These are phyloP conservation scores for Lactarius akahatsu DNA, from an alignment of 768 basidiomycete species.

Conservation along the genomic window DNA sequence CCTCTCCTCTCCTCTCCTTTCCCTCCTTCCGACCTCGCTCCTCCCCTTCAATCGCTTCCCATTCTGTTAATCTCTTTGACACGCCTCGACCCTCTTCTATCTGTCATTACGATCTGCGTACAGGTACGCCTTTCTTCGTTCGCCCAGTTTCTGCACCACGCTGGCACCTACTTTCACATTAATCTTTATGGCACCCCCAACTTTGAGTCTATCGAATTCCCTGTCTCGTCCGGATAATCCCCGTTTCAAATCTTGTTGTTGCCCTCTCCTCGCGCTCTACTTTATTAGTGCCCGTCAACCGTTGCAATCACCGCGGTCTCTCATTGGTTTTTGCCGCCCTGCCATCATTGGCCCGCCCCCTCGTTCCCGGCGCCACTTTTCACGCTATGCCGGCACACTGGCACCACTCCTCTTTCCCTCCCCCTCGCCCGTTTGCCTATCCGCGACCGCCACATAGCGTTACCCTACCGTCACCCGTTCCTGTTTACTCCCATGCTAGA, in stretches of 20 bases:
- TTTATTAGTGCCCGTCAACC: background rate
- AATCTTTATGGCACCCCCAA: background rate
- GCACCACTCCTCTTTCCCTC: slow-evolving; percentile 5
- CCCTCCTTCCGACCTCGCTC: slow-evolving; percentile 1
- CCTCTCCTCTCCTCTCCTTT: slow-evolving; percentile 10
- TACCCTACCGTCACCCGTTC: slow-evolving; percentile 14
- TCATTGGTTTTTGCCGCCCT: slow-evolving; percentile 13
- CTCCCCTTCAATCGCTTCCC: background rate
- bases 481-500: slow-evolving; percentile 23
- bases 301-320: slow-evolving; percentile 23
- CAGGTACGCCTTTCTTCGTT: background rate
- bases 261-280: background rate
- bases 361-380: slow-evolving; percentile 11
- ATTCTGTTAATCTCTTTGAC: background rate
- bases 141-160: background rate
- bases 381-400: background rate
- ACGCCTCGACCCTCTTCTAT: background rate
- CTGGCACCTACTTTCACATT: background rate
- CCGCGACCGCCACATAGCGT: slow-evolving; percentile 13
- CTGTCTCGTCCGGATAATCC: slow-evolving; percentile 19
- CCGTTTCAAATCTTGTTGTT: slow-evolving; percentile 7
- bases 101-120: background rate
- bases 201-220: background rate
- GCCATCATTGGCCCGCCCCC: slow-evolving; percentile 7
- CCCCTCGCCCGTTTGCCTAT: background rate